phyloP scores from a whole-genome alignment of 345 rosid genomes.

The Erucastrum elatum region DNA sequence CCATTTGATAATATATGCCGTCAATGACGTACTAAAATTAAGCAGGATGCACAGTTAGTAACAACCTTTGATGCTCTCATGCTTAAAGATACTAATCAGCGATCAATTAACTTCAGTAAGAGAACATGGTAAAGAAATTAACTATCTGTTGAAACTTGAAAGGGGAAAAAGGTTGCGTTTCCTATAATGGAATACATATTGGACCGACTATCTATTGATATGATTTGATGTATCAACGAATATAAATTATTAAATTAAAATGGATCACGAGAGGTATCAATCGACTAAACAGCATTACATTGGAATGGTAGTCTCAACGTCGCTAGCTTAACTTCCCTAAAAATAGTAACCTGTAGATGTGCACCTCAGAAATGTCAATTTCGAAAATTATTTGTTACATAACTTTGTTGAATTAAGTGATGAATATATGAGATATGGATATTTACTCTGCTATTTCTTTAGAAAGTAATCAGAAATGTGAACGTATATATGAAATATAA shows the following conservation, averaged over 20 bases:
- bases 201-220: slow-evolving; percentile 21
- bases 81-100: slow-evolving; percentile 8
- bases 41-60: neutral
- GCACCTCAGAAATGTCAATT: neutral
- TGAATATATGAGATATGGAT: neutral
- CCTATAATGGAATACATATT: slow-evolving; percentile 29
- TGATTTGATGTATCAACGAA: slow-evolving; percentile 40
- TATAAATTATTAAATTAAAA: neutral
- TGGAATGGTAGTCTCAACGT: slow-evolving; percentile 17
- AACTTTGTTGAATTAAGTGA: neutral
- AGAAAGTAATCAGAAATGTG: neutral
- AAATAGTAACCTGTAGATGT: neutral
- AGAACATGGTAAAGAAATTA: slow-evolving; percentile 2
- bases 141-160: neutral
- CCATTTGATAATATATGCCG: slow-evolving; percentile 4
- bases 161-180: slow-evolving; percentile 21
- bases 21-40: slow-evolving; percentile 16
- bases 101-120: neutral
- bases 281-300: neutral
- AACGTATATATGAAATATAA: neutral
- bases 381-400: neutral
- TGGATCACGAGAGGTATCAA: slow-evolving; percentile 27
- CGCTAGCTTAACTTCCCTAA: neutral
- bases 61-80: neutral
- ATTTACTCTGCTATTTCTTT: neutral